A percentile compares a stretch with the other conserved stretches of the same genome.
Conservation (phyloP, 805 yeast genomes). For the Scheffersomyces spartinae region DNA sequence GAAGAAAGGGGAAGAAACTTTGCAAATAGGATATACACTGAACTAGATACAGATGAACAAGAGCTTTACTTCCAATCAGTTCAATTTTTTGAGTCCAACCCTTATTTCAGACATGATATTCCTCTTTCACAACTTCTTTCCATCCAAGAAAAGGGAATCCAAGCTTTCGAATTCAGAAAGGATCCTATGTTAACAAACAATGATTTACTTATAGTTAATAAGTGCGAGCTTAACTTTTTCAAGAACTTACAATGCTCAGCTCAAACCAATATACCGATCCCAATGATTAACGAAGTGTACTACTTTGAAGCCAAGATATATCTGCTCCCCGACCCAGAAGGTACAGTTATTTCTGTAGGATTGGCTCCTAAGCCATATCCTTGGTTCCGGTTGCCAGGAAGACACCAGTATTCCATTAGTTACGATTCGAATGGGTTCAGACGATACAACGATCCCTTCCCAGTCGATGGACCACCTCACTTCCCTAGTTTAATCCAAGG, state of each 20-base stretch:
- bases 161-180: conserved; percentile 80
- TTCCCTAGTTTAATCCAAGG: conserved; percentile 63
- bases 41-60: conserved; percentile 57
- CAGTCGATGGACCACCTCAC: conserved; percentile 24
- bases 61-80: conserved; percentile 58
- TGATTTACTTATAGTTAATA: conserved; percentile 52
- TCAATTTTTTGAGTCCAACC: conserved; percentile 27
- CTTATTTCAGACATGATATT: conserved; percentile 30
- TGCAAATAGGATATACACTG: too few species aligned
- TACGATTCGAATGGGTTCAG: conserved; percentile 81
- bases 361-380: conserved; percentile 85
- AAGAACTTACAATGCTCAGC: conserved; percentile 54
- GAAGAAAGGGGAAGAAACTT: too few species aligned
- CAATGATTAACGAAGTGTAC: conserved; percentile 71
- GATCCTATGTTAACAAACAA: conserved; percentile 42
- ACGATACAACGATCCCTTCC: conserved; percentile 70
- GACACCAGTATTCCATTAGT: conserved; percentile 74
- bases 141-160: conserved; percentile 79
- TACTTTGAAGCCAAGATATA: conserved; percentile 83
- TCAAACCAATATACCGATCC: conserved; percentile 78
- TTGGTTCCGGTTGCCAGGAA: conserved; percentile 84
- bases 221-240: conserved; percentile 47
- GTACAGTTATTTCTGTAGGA: conserved; percentile 60
- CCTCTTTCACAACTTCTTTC: conserved; percentile 47
- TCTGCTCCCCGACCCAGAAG: conserved; percentile 48